A percentile compares a stretch with the other conserved stretches of the same genome.
Evolutionary conservation across 2,329 filamentous ascomycete species (phyloP).

Genomic region (Cercospora beticola): DNA sequence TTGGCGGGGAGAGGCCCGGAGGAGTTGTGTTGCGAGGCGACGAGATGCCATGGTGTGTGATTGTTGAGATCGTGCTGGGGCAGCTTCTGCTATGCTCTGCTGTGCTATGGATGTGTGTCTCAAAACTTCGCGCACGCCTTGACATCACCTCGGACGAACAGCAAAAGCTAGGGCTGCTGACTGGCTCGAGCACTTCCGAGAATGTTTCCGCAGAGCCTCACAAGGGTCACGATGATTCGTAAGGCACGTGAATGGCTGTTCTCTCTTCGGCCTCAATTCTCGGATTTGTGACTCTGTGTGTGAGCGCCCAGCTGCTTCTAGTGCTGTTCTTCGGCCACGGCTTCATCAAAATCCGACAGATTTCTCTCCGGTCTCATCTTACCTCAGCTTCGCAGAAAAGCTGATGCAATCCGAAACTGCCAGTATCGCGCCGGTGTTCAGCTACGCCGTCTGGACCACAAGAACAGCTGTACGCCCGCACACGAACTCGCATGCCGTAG

Average conservation of each 20-base stretch:
- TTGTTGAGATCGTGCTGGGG: background rate
- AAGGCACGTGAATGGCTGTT: background rate
- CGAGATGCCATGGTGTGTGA: slow-evolving; percentile 14
- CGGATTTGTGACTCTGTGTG: background rate
- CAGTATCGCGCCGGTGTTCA: background rate
- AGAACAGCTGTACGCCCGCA: background rate
- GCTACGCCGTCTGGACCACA: background rate
- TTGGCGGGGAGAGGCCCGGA: background rate
- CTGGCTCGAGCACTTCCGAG: slow-evolving; percentile 4
- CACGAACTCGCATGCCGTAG: background rate
- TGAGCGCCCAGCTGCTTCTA: background rate
- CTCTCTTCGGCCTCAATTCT: background rate
- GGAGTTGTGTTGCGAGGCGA: slow-evolving; percentile 7
- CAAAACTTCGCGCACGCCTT: slow-evolving; percentile 6
- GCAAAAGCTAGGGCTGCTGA: background rate
- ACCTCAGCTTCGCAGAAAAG: background rate
- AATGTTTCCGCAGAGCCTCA: slow-evolving; percentile 21
- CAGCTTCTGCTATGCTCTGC: background rate
- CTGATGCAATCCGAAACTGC: background rate
- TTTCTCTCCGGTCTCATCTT: background rate
- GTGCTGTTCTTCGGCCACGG: background rate
- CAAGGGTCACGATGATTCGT: background rate
- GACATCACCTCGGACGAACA: slow-evolving; percentile 13
- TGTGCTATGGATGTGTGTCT: background rate
- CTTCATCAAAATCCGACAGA: background rate